These are phyloP conservation scores for Scedosporium minutisporum DNA, from an alignment of 2,329 filamentous ascomycete species.

Conservation along the genomic window DNA sequence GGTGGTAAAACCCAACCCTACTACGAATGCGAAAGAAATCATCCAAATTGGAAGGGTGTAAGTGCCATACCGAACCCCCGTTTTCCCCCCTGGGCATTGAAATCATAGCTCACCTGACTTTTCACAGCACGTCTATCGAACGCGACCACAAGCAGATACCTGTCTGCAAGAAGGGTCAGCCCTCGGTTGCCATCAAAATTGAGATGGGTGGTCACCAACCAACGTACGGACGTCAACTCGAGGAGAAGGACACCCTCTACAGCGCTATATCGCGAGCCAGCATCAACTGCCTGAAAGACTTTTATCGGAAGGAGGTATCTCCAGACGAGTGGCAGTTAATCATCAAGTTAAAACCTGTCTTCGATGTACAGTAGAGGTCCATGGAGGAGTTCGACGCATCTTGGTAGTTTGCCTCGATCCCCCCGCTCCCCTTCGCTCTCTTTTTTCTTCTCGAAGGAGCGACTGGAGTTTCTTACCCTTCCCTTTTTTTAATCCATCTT, in stretches of 20 bases:
- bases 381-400: background rate
- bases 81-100: background rate
- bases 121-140: constrained; percentile 79
- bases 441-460: background rate
- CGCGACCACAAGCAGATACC: constrained; percentile 92
- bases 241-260: constrained; percentile 84
- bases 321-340: constrained; percentile 94
- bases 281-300: constrained; percentile 94
- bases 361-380: constrained; percentile 63
- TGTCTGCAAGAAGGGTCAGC: constrained; percentile 90
- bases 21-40: constrained; percentile 74
- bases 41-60: constrained; percentile 86
- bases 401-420: background rate
- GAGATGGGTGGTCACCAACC: constrained; percentile 89
- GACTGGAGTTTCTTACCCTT: no score
- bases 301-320: constrained; percentile 76
- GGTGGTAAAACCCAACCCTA: constrained; percentile 70
- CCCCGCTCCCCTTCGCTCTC: no score
- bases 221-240: constrained; percentile 86
- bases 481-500: no score
- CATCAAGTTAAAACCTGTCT: constrained; percentile 88
- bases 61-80: constrained; percentile 28
- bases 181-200: constrained; percentile 97
- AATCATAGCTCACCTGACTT: background rate
- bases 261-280: constrained; percentile 76